Percentiles rank a stretch among this genome's conserved stretches.
Conservation (phyloP, 192 early-diverging fungal genomes). For the Rhizoclosmatium globosum region DNA sequence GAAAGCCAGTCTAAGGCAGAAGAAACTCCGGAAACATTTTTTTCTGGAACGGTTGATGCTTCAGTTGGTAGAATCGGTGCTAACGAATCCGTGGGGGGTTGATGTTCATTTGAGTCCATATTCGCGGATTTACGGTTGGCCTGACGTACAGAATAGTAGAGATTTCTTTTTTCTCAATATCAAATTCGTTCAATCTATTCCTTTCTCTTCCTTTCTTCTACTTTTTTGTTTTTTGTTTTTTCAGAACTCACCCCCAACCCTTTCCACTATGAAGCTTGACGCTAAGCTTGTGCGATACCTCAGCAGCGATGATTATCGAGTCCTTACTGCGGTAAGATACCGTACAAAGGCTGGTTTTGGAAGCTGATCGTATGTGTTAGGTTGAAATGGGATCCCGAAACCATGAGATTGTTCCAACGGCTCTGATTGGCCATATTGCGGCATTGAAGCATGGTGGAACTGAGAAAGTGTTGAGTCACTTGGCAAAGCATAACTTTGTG, state of each 20-base stretch:
- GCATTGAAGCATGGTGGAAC: constrained; percentile 85
- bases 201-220: constrained; percentile 10
- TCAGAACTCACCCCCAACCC: neutral
- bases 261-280: constrained; percentile 87
- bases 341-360: neutral
- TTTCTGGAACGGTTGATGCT: neutral
- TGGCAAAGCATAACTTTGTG: constrained; percentile 92
- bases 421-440: constrained; percentile 95
- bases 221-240: constrained; percentile 5
- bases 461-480: constrained; percentile 83
- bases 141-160: neutral
- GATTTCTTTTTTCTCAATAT: neutral
- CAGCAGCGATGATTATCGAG: constrained; percentile 91
- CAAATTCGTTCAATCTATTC: neutral
- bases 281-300: constrained; percentile 95
- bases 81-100: neutral
- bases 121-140: neutral
- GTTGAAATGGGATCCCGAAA: constrained; percentile 98
- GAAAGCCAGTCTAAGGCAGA: neutral
- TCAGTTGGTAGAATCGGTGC: neutral
- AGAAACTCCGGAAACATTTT: neutral
- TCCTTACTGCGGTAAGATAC: constrained; percentile 84
- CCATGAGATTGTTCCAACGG: constrained; percentile 95
- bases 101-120: neutral
- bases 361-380: constrained; percentile 38